Evolutionary conservation across 75 land plant genomes (phyloP), one percentile per base, ranked within the genome.

Genomic region (Sequoiadendron giganteum): DNA sequence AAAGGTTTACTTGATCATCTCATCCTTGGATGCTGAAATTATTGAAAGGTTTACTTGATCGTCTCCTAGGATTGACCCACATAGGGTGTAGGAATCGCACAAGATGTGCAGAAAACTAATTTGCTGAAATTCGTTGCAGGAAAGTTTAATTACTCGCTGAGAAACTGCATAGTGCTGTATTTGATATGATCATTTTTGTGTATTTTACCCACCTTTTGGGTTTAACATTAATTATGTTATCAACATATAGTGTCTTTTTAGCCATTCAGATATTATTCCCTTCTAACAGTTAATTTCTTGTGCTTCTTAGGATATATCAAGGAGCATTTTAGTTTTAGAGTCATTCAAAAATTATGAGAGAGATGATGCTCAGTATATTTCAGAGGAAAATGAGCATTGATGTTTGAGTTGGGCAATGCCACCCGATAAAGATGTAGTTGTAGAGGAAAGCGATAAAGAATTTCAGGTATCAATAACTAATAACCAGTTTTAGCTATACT

Each of bases 261-360:
- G 25, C 36, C 48, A 79, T 79, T 79, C 83, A 79, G 25, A 42
- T 79, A 2, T 79, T 40, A 6, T 42, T 79, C 16, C n/a, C 48
- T 79, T 34, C 83, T 79, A 21, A 79, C 28, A 40, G 28, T 7
- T 42, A 21, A 40, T 42, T 42, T 21, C 19, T 79, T 8, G 79
- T 19, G 19, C 18, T 79, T 79, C 1, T 79, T 13, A 52, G 54
- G 54, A 52, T 52, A 52, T 52, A 10, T 10, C 54, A 52, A 52
- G 54, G 54, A 52, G 54, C 4, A 89, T 85, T 39, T 90, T 55
- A n/a, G 90, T 68, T 43, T 82, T 90, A 47, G 88, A 86, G 5
- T 77, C 90, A 85, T 92, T 91, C 10, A 92, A 48, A 18, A 92
- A 90, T 9, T 5, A 90, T 61, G 45, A 93, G 68, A 70, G 89